These are phyloP conservation scores for Penstemon eatonii DNA, from an alignment of 257 asterid genomes.

Conservation along the genomic window DNA sequence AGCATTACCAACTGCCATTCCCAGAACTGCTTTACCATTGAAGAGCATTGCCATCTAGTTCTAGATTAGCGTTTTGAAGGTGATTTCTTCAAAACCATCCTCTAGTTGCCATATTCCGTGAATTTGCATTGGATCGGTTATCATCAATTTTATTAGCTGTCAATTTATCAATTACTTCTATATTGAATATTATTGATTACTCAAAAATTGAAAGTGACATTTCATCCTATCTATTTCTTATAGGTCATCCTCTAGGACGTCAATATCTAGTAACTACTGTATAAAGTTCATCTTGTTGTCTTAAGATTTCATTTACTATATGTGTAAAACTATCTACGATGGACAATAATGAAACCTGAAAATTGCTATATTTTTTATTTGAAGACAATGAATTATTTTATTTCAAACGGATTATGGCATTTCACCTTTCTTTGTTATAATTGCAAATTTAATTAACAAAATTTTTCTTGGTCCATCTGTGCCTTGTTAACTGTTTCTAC, in stretches of 20 bases:
- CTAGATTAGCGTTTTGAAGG: not conserved
- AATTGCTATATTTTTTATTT: constrained; percentile 20
- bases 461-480: not conserved
- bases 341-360: not conserved
- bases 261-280: constrained; percentile 16
- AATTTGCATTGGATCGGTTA: not conserved
- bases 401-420: not conserved
- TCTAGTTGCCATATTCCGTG: not conserved
- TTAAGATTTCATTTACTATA: not conserved
- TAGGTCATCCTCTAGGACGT: not conserved
- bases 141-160: not conserved
- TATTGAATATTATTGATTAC: not conserved
- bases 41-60: no score
- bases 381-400: not conserved
- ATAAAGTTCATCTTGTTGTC: constrained; percentile 18
- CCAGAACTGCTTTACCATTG: no score
- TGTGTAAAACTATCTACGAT: not conserved
- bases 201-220: not conserved
- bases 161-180: not conserved
- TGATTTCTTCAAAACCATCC: not conserved
- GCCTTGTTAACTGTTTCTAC: not conserved
- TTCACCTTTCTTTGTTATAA: constrained; percentile 20
- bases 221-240: constrained; percentile 7
- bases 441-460: not conserved
- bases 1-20: no score